phyloP scores from a whole-genome alignment of 306 rosid species.

The Citrullus mucosospermus region DNA sequence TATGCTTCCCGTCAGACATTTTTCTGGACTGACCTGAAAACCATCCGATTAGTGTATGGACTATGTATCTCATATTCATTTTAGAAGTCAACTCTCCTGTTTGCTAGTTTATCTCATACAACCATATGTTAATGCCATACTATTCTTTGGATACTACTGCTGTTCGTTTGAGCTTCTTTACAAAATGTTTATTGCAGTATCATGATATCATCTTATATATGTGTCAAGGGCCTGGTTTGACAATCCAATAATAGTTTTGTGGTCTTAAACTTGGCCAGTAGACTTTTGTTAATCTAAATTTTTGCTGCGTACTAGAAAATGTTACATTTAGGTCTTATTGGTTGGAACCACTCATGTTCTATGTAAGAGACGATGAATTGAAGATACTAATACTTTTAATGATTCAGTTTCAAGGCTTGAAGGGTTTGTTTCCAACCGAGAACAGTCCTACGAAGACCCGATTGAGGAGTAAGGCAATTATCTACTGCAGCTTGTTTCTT shows the following conservation, averaged over 20 bases:
- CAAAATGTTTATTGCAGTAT: neutral
- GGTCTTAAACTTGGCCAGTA: neutral
- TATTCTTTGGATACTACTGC: neutral
- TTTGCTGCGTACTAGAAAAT: neutral
- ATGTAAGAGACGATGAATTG: neutral
- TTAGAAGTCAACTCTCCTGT: neutral
- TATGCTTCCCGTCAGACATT: neutral
- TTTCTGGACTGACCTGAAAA: neutral
- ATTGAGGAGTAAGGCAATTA: constrained; percentile 81
- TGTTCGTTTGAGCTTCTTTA: neutral
- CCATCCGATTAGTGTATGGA: neutral
- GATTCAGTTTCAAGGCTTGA: constrained; percentile 90
- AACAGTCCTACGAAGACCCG: constrained; percentile 96
- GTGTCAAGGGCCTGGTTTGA: neutral
- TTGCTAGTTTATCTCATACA: neutral
- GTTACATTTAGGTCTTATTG: neutral
- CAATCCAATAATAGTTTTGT: neutral
- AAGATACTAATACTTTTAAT: constrained; percentile 20
- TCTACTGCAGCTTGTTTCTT: constrained; percentile 8
- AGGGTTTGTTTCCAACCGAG: constrained; percentile 98
- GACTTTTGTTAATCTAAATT: neutral
- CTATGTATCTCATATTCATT: neutral
- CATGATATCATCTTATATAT: neutral
- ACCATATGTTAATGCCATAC: neutral
- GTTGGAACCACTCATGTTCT: neutral